phyloP scores from a whole-genome alignment of 2,329 filamentous ascomycete genomes.

The Epichloe festucae region DNA sequence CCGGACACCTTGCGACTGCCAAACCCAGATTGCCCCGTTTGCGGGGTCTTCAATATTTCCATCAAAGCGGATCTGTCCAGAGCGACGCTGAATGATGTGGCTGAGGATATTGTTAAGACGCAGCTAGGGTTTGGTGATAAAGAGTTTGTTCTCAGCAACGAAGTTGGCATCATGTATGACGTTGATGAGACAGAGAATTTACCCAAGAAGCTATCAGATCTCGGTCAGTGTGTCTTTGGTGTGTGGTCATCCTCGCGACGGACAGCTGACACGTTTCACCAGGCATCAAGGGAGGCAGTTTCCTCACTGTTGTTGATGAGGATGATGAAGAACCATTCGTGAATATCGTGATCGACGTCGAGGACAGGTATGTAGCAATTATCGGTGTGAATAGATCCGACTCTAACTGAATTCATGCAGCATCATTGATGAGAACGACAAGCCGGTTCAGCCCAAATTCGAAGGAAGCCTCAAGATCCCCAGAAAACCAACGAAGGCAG shows the following conservation, averaged over 20 bases:
- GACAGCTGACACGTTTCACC: not conserved
- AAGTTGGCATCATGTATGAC: constrained; percentile 73
- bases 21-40: constrained; percentile 74
- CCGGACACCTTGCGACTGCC: constrained; percentile 47
- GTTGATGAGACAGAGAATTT: constrained; percentile 81
- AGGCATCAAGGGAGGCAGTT: constrained; percentile 59
- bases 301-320: constrained; percentile 76
- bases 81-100: constrained; percentile 67
- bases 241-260: not conserved
- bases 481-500: constrained; percentile 34
- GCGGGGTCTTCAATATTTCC: constrained; percentile 57
- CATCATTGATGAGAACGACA: constrained; percentile 30
- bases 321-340: constrained; percentile 63
- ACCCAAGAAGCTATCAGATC: constrained; percentile 61
- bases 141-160: constrained; percentile 66
- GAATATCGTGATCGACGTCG: constrained; percentile 63
- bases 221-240: constrained; percentile 36
- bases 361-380: constrained; percentile 40
- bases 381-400: not conserved
- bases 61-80: constrained; percentile 54
- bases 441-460: constrained; percentile 38
- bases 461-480: constrained; percentile 36
- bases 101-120: constrained; percentile 57
- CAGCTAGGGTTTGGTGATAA: constrained; percentile 64
- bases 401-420: constrained; percentile 23